Evolutionary conservation across 805 yeast genomes (phyloP).

Genomic region (Peterozyma toletana): DNA sequence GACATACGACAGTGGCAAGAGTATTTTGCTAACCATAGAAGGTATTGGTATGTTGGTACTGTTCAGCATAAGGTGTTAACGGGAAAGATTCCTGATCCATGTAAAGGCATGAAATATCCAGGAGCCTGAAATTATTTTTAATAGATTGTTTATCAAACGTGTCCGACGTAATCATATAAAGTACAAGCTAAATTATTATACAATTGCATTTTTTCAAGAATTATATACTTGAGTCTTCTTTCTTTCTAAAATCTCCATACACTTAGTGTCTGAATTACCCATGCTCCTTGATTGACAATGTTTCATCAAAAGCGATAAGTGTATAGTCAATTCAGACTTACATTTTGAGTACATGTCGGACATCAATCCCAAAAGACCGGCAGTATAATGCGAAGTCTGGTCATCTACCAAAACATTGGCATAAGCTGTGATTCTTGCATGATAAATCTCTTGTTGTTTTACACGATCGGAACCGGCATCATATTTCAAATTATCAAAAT

Average conservation of each 20-base stretch:
- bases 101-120: slow-evolving; percentile 20
- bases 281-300: slow-evolving; percentile 10
- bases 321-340: slow-evolving; percentile 5
- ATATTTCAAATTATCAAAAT: slow-evolving; percentile 1
- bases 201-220: too few species aligned
- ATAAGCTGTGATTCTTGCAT: slow-evolving; percentile 6
- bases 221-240: too few species aligned
- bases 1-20: slow-evolving; percentile 45
- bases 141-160: not conserved
- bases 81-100: slow-evolving; percentile 47
- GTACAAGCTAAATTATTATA: too few species aligned
- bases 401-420: slow-evolving; percentile 1
- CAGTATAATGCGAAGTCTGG: slow-evolving; percentile 4
- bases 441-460: not conserved
- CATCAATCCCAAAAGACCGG: slow-evolving; percentile 10
- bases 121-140: not conserved
- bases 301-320: slow-evolving; percentile 8
- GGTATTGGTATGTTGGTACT: slow-evolving; percentile 59
- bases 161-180: too few species aligned
- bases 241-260: slow-evolving; percentile 9
- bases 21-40: slow-evolving; percentile 34
- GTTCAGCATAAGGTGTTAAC: slow-evolving; percentile 36
- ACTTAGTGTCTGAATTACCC: slow-evolving; percentile 10
- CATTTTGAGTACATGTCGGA: slow-evolving; percentile 6
- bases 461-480: not conserved